A percentile compares a stretch with the other conserved stretches of the same genome.
Evolutionary conservation across 208 protist species (phyloP).

Genomic region (Acanthamoeba lenticulata): DNA sequence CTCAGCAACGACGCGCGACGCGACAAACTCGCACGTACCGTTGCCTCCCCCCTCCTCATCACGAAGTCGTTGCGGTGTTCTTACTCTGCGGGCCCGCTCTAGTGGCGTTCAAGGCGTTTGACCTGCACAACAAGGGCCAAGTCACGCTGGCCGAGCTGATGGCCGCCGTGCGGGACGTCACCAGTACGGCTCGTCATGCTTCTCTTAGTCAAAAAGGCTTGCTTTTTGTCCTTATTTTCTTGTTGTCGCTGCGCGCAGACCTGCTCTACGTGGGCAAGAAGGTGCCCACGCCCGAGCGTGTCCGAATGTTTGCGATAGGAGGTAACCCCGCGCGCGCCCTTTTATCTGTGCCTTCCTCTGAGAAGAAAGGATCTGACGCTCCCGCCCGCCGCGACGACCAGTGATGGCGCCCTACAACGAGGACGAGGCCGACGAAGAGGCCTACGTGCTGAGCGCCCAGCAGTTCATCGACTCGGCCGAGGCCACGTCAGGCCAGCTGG

Average conservation of each 20-base stretch:
- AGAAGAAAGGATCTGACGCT: background rate
- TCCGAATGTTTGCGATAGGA: background rate
- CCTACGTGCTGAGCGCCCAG: background rate
- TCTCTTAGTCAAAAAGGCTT: background rate
- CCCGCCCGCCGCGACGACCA: too few species aligned
- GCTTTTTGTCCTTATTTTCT: background rate
- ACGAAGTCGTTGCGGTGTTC: background rate
- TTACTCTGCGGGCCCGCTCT: too few species aligned
- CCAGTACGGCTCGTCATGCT: background rate
- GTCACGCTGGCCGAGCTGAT: background rate
- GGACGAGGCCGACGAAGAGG: background rate
- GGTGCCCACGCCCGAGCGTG: background rate
- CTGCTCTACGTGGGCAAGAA: conserved; percentile 25
- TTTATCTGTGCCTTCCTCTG: background rate
- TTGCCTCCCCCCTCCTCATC: background rate
- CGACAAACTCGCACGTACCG: conserved; percentile 24
- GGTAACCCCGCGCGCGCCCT: background rate
- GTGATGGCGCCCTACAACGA: conserved; percentile 26
- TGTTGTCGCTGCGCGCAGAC: background rate
- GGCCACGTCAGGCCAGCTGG: background rate
- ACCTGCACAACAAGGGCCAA: background rate
- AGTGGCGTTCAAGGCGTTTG: conserved; percentile 60
- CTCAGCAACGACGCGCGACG: background rate
- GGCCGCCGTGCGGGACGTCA: conserved; percentile 14
- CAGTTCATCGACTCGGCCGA: background rate